These are phyloP conservation scores for Cerioporus squamosus DNA, from an alignment of 1,284 basidiomycete genomes.

Conservation along the genomic window DNA sequence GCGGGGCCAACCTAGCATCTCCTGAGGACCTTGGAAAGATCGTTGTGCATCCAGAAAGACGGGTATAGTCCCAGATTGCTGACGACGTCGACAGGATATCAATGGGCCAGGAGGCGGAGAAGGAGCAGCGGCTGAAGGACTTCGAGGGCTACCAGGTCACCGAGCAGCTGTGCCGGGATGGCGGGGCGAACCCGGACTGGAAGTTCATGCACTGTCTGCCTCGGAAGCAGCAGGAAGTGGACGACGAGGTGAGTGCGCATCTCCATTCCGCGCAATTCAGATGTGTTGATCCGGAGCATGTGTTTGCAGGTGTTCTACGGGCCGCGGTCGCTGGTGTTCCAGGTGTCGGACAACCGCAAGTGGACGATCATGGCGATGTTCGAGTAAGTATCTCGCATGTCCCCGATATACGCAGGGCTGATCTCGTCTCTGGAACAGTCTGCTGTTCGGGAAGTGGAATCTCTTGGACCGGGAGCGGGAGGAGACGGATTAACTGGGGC, in stretches of 20 bases:
- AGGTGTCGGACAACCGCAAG: slow-evolving; percentile 85
- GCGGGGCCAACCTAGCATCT: too few species aligned
- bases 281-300: neutral
- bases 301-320: slow-evolving; percentile 71
- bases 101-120: slow-evolving; percentile 98
- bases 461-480: slow-evolving; percentile 15
- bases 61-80: too few species aligned
- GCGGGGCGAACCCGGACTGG: slow-evolving; percentile 89
- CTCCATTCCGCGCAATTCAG: slow-evolving; percentile 1
- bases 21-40: too few species aligned
- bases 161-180: slow-evolving; percentile 77
- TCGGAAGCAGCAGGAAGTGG: slow-evolving; percentile 90
- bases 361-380: slow-evolving; percentile 94
- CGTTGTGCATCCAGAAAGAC: too few species aligned
- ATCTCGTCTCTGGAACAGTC: slow-evolving; percentile 32
- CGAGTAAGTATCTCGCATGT: slow-evolving; percentile 59
- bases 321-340: slow-evolving; percentile 75
- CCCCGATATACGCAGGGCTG: slow-evolving; percentile 6
- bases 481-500: slow-evolving; percentile 8
- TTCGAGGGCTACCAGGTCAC: slow-evolving; percentile 97
- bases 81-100: slow-evolving; percentile 72
- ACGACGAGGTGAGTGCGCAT: slow-evolving; percentile 73
- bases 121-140: slow-evolving; percentile 84
- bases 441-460: slow-evolving; percentile 57
- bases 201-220: slow-evolving; percentile 97